A percentile compares a stretch with the other conserved stretches of the same genome.
Evolutionary conservation across 2,329 filamentous ascomycete species (phyloP).

Genomic region (Colletotrichum theobromicola): DNA sequence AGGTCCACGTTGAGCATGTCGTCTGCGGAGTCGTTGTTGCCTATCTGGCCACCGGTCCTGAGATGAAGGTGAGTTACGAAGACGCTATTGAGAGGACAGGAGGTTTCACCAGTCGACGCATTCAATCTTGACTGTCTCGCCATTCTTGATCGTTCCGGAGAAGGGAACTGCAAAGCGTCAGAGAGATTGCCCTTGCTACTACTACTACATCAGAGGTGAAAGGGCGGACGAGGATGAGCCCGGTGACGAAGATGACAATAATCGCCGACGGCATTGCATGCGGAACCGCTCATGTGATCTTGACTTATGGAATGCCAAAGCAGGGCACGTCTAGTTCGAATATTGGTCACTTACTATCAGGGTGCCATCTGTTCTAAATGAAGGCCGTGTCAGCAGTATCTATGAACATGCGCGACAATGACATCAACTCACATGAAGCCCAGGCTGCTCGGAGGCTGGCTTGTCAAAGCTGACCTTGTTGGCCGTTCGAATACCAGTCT

Average conservation of each 20-base stretch:
- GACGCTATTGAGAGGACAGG: slow-evolving; percentile 25
- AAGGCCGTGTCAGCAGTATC: neutral
- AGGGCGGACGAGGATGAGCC: neutral
- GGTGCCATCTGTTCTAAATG: slow-evolving; percentile 86
- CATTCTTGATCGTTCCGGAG: slow-evolving; percentile 75
- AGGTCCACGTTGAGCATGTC: slow-evolving; percentile 86
- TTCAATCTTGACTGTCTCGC: slow-evolving; percentile 92
- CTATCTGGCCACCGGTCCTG: slow-evolving; percentile 79
- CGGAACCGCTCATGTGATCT: neutral
- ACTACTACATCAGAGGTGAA: neutral
- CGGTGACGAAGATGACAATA: neutral
- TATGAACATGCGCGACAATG: neutral
- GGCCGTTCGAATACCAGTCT: slow-evolving; percentile 65
- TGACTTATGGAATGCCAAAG: neutral
- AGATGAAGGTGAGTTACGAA: slow-evolving; percentile 20
- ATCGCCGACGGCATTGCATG: neutral
- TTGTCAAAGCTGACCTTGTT: slow-evolving; percentile 76
- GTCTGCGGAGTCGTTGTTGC: slow-evolving; percentile 88
- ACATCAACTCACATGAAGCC: slow-evolving; percentile 66
- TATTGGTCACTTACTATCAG: slow-evolving; percentile 67
- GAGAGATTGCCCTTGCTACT: neutral
- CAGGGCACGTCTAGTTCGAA: neutral
- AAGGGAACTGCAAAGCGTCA: slow-evolving; percentile 66
- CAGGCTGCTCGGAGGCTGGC: slow-evolving; percentile 71
- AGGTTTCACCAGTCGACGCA: slow-evolving; percentile 76